phyloP scores from a whole-genome alignment of 805 yeast genomes.

The Saccharomyces mikatae region DNA sequence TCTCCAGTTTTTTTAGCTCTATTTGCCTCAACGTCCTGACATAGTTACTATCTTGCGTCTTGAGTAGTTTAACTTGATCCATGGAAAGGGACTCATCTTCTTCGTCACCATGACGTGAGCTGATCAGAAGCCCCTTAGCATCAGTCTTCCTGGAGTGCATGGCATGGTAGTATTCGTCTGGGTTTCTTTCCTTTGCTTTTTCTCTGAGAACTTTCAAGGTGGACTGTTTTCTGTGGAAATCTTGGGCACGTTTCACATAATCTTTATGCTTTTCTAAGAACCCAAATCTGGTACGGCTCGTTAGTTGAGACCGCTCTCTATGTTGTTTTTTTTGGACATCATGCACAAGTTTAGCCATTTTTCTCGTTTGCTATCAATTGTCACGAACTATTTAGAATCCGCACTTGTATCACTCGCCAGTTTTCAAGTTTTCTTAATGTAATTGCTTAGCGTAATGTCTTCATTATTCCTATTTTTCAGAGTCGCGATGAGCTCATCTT shows the following conservation, averaged over 20 bases:
- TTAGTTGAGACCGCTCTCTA: conserved; percentile 84
- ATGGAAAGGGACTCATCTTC: conserved; percentile 43
- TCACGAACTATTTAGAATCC: neutral
- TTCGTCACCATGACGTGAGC: conserved; percentile 47
- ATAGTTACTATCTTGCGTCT: conserved; percentile 87
- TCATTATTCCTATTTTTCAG: neutral
- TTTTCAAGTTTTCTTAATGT: neutral
- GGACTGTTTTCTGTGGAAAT: conserved; percentile 51
- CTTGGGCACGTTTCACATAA: conserved; percentile 62
- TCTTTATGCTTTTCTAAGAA: conserved; percentile 89
- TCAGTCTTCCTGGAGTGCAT: conserved; percentile 72
- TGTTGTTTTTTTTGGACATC: conserved; percentile 95
- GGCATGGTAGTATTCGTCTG: conserved; percentile 94
- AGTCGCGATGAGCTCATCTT: neutral
- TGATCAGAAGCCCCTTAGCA: conserved; percentile 54
- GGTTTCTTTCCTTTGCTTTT: conserved; percentile 70
- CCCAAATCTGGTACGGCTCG: conserved; percentile 65
- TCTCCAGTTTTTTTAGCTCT: conserved; percentile 59
- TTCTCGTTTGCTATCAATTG: neutral
- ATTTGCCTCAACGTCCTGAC: conserved; percentile 66
- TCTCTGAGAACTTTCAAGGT: conserved; percentile 59
- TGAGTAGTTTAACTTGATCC: conserved; percentile 74
- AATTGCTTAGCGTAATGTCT: neutral
- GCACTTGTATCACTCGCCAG: neutral
- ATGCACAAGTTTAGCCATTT: conserved; percentile 75